Conservation (phyloP, 129 eudicot species). For the Lonicera japonica region DNA sequence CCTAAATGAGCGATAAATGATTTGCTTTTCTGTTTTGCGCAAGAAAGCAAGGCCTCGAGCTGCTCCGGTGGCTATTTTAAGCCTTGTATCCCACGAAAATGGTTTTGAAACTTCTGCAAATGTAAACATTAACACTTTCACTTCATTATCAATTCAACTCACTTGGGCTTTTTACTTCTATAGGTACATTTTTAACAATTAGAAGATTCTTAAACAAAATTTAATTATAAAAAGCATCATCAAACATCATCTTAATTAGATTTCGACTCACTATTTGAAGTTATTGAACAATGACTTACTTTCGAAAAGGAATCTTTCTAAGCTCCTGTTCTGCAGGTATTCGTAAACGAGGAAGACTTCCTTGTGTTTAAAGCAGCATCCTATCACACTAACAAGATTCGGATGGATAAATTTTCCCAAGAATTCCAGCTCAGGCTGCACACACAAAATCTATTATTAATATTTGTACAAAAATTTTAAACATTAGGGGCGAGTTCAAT, state of each 20-base stretch:
- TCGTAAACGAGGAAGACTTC: slow-evolving; percentile 23
- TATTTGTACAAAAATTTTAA: too few species aligned
- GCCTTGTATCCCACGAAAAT: slow-evolving; percentile 26
- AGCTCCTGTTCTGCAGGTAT: slow-evolving; percentile 21
- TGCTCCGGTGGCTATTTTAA: slow-evolving; percentile 21
- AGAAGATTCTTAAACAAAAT: too few species aligned
- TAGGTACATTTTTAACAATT: too few species aligned
- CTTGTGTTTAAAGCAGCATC: slow-evolving; percentile 12
- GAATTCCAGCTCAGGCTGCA: slow-evolving; percentile 13
- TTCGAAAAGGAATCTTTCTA: slow-evolving; percentile 5
- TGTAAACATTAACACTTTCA: background rate
- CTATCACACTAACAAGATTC: slow-evolving; percentile 23
- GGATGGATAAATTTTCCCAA: slow-evolving; percentile 19
- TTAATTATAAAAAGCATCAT: too few species aligned
- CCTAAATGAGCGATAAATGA: slow-evolving; percentile 14
- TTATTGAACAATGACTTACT: slow-evolving; percentile 24
- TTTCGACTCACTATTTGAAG: background rate
- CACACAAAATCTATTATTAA: slow-evolving; percentile 1
- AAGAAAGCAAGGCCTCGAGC: slow-evolving; percentile 24
- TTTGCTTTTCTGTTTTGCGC: slow-evolving; percentile 10
- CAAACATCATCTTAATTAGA: background rate
- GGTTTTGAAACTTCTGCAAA: slow-evolving; percentile 7
- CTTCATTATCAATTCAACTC: too few species aligned
- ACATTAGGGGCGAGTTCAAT: too few species aligned
- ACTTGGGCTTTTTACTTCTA: too few species aligned